Evolutionary conservation across 1,284 basidiomycete species (phyloP).

Genomic region (Ustilago tritici): DNA sequence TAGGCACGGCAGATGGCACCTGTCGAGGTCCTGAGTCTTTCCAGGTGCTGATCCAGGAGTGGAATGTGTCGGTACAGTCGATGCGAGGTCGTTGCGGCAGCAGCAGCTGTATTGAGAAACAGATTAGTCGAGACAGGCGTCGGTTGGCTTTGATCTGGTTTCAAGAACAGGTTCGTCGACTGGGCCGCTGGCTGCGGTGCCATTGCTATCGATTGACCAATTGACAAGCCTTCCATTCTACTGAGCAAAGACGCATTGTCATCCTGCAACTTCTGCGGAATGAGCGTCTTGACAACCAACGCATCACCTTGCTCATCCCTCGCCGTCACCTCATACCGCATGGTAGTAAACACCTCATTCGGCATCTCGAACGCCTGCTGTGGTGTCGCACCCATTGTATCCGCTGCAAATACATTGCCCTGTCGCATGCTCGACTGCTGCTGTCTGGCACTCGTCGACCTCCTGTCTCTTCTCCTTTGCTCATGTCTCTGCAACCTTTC

Average conservation of each 20-base stretch:
- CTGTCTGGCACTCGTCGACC: conserved; percentile 10
- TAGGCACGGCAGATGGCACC: conserved; percentile 47
- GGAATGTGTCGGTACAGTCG: conserved; percentile 42
- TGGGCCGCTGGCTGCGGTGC: neutral
- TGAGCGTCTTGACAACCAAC: conserved; percentile 31
- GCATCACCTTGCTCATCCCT: conserved; percentile 14
- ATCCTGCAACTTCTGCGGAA: conserved; percentile 14
- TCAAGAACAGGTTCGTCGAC: conserved; percentile 41
- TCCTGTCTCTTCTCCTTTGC: conserved; percentile 30
- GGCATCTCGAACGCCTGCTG: conserved; percentile 25
- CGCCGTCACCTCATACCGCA: conserved; percentile 37
- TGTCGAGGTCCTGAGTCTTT: conserved; percentile 37
- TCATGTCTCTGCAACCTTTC: conserved; percentile 41
- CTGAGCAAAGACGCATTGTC: conserved; percentile 17
- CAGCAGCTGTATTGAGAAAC: conserved; percentile 16
- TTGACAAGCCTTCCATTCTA: conserved; percentile 12
- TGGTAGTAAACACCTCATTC: conserved; percentile 51
- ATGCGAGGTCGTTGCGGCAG: conserved; percentile 13
- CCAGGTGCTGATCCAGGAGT: conserved; percentile 33
- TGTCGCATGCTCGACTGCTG: conserved; percentile 9
- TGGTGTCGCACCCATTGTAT: neutral
- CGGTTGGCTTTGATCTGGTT: conserved; percentile 3
- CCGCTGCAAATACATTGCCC: neutral
- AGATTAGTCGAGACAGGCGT: conserved; percentile 21
- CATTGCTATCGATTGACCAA: neutral